Conservation (phyloP, 805 yeast species). For the Wickerhamiella occidentalis region DNA sequence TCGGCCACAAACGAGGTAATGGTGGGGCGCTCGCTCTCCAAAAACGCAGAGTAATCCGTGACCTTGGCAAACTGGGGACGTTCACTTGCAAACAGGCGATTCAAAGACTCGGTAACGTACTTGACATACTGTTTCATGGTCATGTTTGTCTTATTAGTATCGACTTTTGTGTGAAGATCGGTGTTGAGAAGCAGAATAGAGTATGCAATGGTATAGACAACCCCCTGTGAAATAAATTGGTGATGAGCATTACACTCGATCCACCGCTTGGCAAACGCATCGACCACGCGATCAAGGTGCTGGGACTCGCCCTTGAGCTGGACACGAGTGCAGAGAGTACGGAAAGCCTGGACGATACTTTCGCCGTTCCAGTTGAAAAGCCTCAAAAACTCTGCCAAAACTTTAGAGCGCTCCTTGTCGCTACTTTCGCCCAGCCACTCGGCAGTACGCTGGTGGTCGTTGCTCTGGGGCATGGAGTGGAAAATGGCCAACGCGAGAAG, state of each 20-base stretch:
- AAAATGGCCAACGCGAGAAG: conserved; percentile 13
- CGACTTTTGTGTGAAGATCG: conserved; percentile 51
- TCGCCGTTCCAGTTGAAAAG: conserved; percentile 35
- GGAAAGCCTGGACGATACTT: conserved; percentile 45
- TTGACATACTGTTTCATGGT: conserved; percentile 36
- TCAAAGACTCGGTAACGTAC: conserved; percentile 40
- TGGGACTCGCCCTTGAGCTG: conserved; percentile 75
- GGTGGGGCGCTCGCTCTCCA: conserved; percentile 16
- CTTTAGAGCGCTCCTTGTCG: conserved; percentile 12
- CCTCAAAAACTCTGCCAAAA: conserved; percentile 30
- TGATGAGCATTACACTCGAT: conserved; percentile 35
- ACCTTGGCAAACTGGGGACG: conserved; percentile 11
- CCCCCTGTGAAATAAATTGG: conserved; percentile 41
- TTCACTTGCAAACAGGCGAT: conserved; percentile 19
- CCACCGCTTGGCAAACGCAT: conserved; percentile 58
- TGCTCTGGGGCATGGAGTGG: conserved; percentile 13
- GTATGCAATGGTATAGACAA: conserved; percentile 59
- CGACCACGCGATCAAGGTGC: conserved; percentile 61
- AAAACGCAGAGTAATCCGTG: conserved; percentile 11
- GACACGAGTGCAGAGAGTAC: conserved; percentile 50
- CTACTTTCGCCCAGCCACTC: conserved; percentile 13
- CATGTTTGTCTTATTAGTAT: conserved; percentile 25
- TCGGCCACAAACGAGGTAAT: conserved; percentile 16
- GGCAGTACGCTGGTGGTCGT: conserved; percentile 13
- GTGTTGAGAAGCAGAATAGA: conserved; percentile 64